These are phyloP conservation scores for Aureobasidium sp. DNA, from an alignment of 2,329 filamentous ascomycete genomes.

Conservation along the genomic window DNA sequence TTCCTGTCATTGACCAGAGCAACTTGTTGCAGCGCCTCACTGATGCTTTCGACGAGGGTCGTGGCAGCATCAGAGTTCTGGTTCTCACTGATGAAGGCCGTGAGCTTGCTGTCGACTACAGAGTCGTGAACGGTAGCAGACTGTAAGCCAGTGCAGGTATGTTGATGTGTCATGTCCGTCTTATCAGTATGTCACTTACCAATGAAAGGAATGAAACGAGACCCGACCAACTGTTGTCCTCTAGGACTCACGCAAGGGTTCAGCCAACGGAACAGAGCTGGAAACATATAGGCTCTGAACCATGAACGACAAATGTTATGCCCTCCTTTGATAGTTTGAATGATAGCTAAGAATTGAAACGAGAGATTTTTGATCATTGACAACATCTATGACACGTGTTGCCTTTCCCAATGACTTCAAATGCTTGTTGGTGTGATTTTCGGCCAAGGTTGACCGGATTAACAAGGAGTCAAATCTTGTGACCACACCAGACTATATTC, in stretches of 20 bases:
- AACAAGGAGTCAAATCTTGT: not conserved
- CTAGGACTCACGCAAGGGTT: not conserved
- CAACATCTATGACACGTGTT: not conserved
- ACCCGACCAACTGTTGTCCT: not conserved
- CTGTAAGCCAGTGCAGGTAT: slow-evolving; percentile 37
- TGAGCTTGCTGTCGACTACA: slow-evolving; percentile 97
- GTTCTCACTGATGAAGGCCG: slow-evolving; percentile 89
- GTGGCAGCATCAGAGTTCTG: slow-evolving; percentile 87
- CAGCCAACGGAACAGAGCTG: not conserved
- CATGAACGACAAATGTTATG: slow-evolving; percentile 1
- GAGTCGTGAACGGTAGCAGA: slow-evolving; percentile 79
- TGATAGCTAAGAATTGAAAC: not conserved
- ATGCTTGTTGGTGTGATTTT: not conserved
- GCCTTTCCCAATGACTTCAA: not conserved
- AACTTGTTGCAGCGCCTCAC: slow-evolving; percentile 73
- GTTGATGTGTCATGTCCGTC: not conserved
- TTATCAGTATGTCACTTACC: not conserved
- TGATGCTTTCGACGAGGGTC: slow-evolving; percentile 80
- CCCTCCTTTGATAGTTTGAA: slow-evolving; percentile 1
- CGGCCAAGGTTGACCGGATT: no score
- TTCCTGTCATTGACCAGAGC: slow-evolving; percentile 92
- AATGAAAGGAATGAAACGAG: not conserved
- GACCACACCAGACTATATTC: not conserved
- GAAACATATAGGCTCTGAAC: no score
- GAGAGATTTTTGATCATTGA: not conserved